Percentiles rank a stretch among this genome's conserved stretches.
Evolutionary conservation across 768 basidiomycete species (phyloP).

Genomic region (Russula vinacea): DNA sequence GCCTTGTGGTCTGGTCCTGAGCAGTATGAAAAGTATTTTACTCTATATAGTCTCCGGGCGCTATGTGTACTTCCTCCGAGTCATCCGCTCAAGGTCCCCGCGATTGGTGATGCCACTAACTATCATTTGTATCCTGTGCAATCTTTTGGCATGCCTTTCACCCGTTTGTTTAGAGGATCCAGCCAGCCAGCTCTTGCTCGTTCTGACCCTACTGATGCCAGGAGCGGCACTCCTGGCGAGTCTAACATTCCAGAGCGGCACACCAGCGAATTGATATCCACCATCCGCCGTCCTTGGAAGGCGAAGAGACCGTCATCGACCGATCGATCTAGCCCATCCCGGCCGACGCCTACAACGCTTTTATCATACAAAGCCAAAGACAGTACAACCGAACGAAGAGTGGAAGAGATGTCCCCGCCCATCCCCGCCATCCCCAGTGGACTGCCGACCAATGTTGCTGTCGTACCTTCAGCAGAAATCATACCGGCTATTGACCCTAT

Average conservation of each 20-base stretch:
- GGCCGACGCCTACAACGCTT: too few species aligned
- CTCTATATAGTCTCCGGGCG: too few species aligned
- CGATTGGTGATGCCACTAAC: too few species aligned
- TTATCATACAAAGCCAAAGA: neutral
- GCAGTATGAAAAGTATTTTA: too few species aligned
- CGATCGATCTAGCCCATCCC: neutral
- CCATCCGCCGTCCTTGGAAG: slow-evolving; percentile 5
- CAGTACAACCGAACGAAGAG: neutral
- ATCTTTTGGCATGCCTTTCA: slow-evolving; percentile 4
- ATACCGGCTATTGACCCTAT: neutral
- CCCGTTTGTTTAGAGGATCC: slow-evolving; percentile 8
- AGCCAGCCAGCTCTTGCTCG: neutral
- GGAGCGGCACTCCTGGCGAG: neutral
- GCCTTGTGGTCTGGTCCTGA: too few species aligned
- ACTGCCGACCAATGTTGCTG: neutral
- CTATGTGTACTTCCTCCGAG: too few species aligned
- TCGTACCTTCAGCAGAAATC: neutral
- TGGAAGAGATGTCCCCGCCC: neutral
- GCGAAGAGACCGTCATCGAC: neutral
- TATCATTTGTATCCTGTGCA: too few species aligned
- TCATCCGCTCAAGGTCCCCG: too few species aligned
- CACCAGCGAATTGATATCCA: neutral
- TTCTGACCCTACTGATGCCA: neutral
- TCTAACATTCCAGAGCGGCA: neutral
- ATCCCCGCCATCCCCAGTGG: neutral